Base-by-base conservation (phyloP, 2,329 filamentous ascomycete species). In the Aspergillus sp. region DNA sequence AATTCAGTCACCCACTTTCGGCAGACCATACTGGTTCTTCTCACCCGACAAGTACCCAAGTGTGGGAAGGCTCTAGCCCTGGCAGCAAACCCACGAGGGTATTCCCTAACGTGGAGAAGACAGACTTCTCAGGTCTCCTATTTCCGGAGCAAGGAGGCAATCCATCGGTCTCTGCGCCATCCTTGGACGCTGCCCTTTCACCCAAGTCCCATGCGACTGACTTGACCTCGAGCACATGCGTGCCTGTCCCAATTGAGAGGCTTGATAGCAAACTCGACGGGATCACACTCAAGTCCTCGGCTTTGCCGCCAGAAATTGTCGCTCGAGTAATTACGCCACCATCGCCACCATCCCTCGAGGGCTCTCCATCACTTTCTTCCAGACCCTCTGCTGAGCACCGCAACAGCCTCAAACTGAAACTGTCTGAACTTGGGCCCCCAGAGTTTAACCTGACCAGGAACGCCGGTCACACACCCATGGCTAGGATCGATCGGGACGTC, bases 391-490 rank as follows among this genome's bases (percentile, higher is more conserved):
- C 63, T 54, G 72, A 75, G 56, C 70, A 67, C 25, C 71, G 66
- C 57, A 68, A 69, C 61, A 71, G 71, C 67, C 63, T 75, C 59
- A 73, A 69, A 58, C 62, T 73, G 66, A 71, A 71, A 58, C 71
- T 73, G 30, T 78, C 70, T 60, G 74, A 77, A 52, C 67, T 78
- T 11, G 73, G 70, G 10, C 73, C 72, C 5, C 71, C 78, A 15
- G 73, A 77, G 63, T 73, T 71, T 39, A 78, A 77, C 54, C 67
- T 80, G 11, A 71, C 71, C 27, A 74, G 71, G 56, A 66, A 80
- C 67, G 78, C 78, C 41, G 78, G 78, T 25, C 78, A 80, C 63
- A 80, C 79, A 5, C 79, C 79, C 0, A 78, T 80, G 74, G 77
- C 70, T 30, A 69, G 76, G 58, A 73, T 80, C 59, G 77, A 77